phyloP scores from a whole-genome alignment of 2,329 filamentous ascomycete genomes.

The Penicillium sp. region DNA sequence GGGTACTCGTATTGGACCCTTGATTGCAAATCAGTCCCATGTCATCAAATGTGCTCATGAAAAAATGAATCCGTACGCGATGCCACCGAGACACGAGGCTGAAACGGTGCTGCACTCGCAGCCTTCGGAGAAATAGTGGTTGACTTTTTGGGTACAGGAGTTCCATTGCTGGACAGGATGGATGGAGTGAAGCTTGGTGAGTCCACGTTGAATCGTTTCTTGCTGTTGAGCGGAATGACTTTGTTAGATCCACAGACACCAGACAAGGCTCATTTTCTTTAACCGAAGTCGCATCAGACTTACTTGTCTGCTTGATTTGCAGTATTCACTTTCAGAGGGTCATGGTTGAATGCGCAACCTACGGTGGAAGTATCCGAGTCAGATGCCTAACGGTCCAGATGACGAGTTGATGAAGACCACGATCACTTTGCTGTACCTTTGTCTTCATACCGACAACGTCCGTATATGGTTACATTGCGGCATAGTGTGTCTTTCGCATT shows the following conservation, averaged over 20 bases:
- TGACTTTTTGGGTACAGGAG: conserved; percentile 53
- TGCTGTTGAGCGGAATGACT: conserved; percentile 18
- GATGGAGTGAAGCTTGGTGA: conserved; percentile 89
- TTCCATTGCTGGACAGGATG: conserved; percentile 33
- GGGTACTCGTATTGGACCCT: conserved; percentile 40
- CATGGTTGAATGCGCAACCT: conserved; percentile 82
- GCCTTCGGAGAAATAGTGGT: conserved; percentile 77
- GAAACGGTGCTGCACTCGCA: conserved; percentile 68
- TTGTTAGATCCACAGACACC: no score
- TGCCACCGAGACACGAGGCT: conserved; percentile 35
- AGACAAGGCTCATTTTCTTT: neutral
- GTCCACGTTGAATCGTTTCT: conserved; percentile 86
- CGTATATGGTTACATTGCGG: conserved; percentile 88
- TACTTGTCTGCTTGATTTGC: conserved; percentile 38
- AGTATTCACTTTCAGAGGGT: conserved; percentile 57
- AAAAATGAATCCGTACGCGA: conserved; percentile 29
- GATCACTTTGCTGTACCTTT: conserved; percentile 48
- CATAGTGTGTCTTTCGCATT: conserved; percentile 82
- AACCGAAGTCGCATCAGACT: conserved; percentile 5
- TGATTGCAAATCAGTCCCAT: conserved; percentile 19
- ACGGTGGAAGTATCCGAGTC: conserved; percentile 8
- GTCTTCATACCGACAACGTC: conserved; percentile 86
- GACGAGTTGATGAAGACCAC: neutral
- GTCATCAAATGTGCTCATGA: neutral
- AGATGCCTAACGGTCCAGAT: neutral